phyloP scores from a whole-genome alignment of 352 stramenopile species.

The Globisporangium carolinianum region DNA sequence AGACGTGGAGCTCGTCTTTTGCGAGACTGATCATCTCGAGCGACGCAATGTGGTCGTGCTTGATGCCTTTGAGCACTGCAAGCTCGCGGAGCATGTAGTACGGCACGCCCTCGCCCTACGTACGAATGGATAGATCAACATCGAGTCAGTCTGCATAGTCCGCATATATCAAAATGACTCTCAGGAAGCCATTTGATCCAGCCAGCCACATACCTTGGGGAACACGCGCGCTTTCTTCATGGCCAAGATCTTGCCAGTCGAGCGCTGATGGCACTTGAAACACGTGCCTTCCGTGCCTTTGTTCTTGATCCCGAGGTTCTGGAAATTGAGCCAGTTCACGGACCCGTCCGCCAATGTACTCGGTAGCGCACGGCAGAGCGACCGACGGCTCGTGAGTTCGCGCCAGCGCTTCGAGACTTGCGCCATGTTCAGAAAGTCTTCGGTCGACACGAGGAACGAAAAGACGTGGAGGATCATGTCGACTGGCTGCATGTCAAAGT shows the following conservation, averaged over 20 bases:
- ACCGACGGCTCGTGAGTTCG: conserved; percentile 62
- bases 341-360: conserved; percentile 64
- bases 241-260: conserved; percentile 76
- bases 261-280: conserved; percentile 83
- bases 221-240: conserved; percentile 88
- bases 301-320: conserved; percentile 87
- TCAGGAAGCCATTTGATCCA: not conserved
- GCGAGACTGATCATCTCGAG: conserved; percentile 85
- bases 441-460: conserved; percentile 71
- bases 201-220: conserved; percentile 44
- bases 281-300: conserved; percentile 86
- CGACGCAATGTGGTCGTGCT: conserved; percentile 84
- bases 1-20: conserved; percentile 84
- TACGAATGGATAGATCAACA: too few species aligned
- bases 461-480: conserved; percentile 88
- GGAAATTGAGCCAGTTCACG: conserved; percentile 86
- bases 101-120: conserved; percentile 83
- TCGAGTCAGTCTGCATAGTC: conserved; percentile 3
- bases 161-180: not conserved
- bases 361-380: conserved; percentile 59
- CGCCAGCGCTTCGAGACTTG: conserved; percentile 77
- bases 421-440: conserved; percentile 64
- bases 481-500: conserved; percentile 81
- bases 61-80: conserved; percentile 82
- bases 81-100: conserved; percentile 92